A percentile compares a stretch with the other conserved stretches of the same genome.
phyloP scores from a whole-genome alignment of 2,329 filamentous ascomycete genomes.

The Pyrenophora teres region DNA sequence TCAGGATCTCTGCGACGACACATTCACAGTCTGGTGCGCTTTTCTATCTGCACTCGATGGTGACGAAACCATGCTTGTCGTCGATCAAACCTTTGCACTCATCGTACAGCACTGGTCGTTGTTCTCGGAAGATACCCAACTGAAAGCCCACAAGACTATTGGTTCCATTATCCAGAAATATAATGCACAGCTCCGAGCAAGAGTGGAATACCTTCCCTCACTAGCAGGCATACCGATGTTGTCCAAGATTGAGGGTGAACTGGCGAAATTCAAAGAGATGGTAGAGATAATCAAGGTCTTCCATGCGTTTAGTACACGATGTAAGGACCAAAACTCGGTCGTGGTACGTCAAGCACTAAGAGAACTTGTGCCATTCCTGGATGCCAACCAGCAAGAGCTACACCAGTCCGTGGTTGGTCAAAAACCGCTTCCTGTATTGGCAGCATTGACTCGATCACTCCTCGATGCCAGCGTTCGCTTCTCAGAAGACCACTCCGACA shows the following conservation, averaged over 20 bases:
- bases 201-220: constrained; percentile 78
- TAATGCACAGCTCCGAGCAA: constrained; percentile 63
- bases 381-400: constrained; percentile 73
- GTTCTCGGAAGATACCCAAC: constrained; percentile 66
- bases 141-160: constrained; percentile 67
- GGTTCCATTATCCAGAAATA: constrained; percentile 68
- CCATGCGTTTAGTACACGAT: constrained; percentile 71
- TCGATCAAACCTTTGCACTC: constrained; percentile 89
- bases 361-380: constrained; percentile 77
- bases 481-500: constrained; percentile 67
- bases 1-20: constrained; percentile 73
- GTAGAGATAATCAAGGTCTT: constrained; percentile 71
- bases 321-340: constrained; percentile 80
- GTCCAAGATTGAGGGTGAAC: constrained; percentile 66
- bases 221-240: constrained; percentile 72
- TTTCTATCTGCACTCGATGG: constrained; percentile 73
- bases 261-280: constrained; percentile 67
- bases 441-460: constrained; percentile 73
- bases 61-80: constrained; percentile 76
- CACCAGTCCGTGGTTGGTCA: constrained; percentile 81
- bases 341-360: constrained; percentile 81
- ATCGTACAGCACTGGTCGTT: constrained; percentile 78
- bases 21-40: constrained; percentile 82
- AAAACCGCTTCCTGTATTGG: constrained; percentile 76
- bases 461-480: constrained; percentile 86